Percentiles rank a stretch among this genome's conserved stretches.
These are phyloP conservation scores for Saturnispora saitoi DNA, from an alignment of 805 yeast species.

Conservation along the genomic window DNA sequence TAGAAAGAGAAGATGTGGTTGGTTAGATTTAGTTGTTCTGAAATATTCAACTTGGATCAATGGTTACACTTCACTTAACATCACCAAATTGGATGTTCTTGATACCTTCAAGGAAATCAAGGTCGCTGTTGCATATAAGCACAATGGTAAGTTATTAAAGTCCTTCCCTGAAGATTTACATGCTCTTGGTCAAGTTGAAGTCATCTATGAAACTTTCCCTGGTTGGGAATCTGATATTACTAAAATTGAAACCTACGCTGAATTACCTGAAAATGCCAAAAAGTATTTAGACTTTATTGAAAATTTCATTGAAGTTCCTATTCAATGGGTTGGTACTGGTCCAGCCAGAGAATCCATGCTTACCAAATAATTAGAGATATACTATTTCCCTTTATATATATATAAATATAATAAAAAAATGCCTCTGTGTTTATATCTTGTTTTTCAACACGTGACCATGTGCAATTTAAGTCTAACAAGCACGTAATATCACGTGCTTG, in stretches of 20 bases:
- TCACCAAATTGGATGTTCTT: slow-evolving; percentile 91
- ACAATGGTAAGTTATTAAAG: slow-evolving; percentile 65
- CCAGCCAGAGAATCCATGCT: slow-evolving; percentile 94
- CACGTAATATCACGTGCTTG: not conserved
- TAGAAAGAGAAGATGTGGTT: slow-evolving; percentile 97
- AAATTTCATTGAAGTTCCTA: slow-evolving; percentile 72
- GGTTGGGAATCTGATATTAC: slow-evolving; percentile 92
- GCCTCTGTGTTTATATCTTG: not conserved
- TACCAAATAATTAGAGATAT: slow-evolving; percentile 32
- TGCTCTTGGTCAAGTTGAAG: slow-evolving; percentile 81
- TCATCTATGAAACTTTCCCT: slow-evolving; percentile 81
- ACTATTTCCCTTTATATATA: not conserved
- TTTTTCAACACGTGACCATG: not conserved
- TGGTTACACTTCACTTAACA: slow-evolving; percentile 90
- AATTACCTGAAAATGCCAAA: slow-evolving; percentile 82
- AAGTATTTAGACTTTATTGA: slow-evolving; percentile 80
- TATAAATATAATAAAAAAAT: not conserved
- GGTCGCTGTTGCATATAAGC: slow-evolving; percentile 77
- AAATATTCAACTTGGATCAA: slow-evolving; percentile 86
- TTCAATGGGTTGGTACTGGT: slow-evolving; percentile 98
- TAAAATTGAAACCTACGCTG: slow-evolving; percentile 54
- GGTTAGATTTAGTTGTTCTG: slow-evolving; percentile 94
- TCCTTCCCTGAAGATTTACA: slow-evolving; percentile 91
- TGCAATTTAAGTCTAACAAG: not conserved
- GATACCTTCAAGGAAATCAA: slow-evolving; percentile 83